These are phyloP conservation scores for Eucalyptus caleyi DNA, from an alignment of 345 rosid genomes.

Conservation along the genomic window DNA sequence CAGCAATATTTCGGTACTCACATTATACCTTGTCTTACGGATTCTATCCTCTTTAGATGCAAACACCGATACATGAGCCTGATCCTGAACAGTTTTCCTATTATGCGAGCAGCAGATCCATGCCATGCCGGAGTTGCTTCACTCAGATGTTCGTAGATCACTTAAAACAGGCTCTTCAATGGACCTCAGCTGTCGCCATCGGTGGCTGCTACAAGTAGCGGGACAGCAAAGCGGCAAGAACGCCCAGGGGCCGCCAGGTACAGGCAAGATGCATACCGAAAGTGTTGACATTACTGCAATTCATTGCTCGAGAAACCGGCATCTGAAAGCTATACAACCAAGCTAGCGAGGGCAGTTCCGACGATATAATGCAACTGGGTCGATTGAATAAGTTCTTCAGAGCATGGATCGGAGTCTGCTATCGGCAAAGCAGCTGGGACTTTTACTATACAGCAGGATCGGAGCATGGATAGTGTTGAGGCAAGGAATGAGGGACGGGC, in stretches of 20 bases:
- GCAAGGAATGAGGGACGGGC: conserved; percentile 45
- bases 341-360: conserved; percentile 52
- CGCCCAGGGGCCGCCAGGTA: conserved; percentile 99
- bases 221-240: conserved; percentile 62
- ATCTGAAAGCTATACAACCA: conserved; percentile 83
- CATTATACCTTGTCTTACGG: background rate
- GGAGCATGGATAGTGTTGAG: conserved; percentile 11
- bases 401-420: conserved; percentile 96
- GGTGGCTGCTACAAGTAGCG: conserved; percentile 89
- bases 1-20: conserved; percentile 12
- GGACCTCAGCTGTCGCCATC: conserved; percentile 76
- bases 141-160: conserved; percentile 67
- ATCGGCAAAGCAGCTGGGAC: conserved; percentile 95
- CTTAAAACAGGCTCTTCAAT: conserved; percentile 60
- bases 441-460: conserved; percentile 63
- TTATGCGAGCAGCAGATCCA: conserved; percentile 71
- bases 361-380: conserved; percentile 47
- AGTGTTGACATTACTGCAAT: conserved; percentile 85
- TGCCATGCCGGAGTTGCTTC: conserved; percentile 79
- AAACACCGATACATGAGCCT: conserved; percentile 75
- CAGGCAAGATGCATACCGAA: conserved; percentile 93
- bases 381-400: conserved; percentile 93
- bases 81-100: conserved; percentile 83
- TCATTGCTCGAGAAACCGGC: conserved; percentile 87
- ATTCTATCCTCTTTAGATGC: conserved; percentile 47